Conservation (phyloP, 2,329 filamentous ascomycete genomes). For the Alternaria incomplexa region DNA sequence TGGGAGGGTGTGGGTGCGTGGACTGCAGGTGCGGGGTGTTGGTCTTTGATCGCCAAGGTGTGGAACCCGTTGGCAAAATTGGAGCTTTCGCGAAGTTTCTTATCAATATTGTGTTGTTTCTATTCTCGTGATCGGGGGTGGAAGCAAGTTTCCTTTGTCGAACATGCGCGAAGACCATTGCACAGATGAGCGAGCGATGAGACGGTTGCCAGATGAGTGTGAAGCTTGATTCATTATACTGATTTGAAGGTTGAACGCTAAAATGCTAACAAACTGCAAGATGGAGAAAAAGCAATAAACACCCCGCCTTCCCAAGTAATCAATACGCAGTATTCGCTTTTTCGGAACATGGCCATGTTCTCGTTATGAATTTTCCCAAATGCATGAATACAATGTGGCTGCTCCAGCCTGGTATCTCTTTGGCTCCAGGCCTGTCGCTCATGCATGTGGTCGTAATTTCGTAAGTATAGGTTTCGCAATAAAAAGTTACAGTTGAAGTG, state of each 20-base stretch:
- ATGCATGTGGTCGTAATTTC: slow-evolving; percentile 38
- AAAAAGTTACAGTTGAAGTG: slow-evolving; percentile 29
- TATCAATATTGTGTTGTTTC: background rate
- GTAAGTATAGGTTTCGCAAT: slow-evolving; percentile 24
- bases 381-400: slow-evolving; percentile 30
- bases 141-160: background rate
- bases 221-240: slow-evolving; percentile 11
- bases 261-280: slow-evolving; percentile 18
- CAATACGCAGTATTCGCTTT: slow-evolving; percentile 19
- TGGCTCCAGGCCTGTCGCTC: slow-evolving; percentile 42
- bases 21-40: slow-evolving; percentile 20
- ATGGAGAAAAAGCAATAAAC: slow-evolving; percentile 1
- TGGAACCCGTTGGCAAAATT: background rate
- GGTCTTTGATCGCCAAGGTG: slow-evolving; percentile 5
- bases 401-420: slow-evolving; percentile 39
- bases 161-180: background rate
- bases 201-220: background rate
- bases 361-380: slow-evolving; percentile 17
- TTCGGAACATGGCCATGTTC: slow-evolving; percentile 11
- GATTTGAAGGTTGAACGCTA: slow-evolving; percentile 21
- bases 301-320: slow-evolving; percentile 17
- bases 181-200: background rate
- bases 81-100: slow-evolving; percentile 3
- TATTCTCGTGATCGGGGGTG: background rate
- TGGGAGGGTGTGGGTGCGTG: background rate